A percentile compares a stretch with the other conserved stretches of the same genome.
Evolutionary conservation across 257 asterid genomes (phyloP).

Genomic region (Solanum piurae): DNA sequence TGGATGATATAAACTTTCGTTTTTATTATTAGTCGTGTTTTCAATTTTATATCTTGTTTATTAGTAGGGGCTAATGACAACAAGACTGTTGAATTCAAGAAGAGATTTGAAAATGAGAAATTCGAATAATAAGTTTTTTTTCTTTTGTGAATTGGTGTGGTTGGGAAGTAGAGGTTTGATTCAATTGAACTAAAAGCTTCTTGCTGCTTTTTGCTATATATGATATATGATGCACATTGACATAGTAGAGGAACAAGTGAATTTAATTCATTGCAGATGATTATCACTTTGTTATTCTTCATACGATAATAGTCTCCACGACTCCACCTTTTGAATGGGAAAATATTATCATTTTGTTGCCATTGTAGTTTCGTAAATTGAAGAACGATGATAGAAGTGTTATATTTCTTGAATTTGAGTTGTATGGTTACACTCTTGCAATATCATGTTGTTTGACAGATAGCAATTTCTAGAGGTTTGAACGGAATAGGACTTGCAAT

Average conservation of each 20-base stretch:
- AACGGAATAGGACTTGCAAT: constrained; percentile 86
- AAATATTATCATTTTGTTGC: too few species aligned
- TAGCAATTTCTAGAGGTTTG: constrained; percentile 77
- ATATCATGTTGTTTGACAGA: constrained; percentile 19
- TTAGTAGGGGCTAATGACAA: background rate
- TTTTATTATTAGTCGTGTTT: background rate
- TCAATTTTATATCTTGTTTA: background rate
- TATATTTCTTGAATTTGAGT: background rate
- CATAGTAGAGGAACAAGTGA: background rate
- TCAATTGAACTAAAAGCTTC: background rate
- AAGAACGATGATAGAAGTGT: background rate
- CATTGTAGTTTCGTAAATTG: background rate
- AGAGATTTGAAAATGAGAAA: background rate
- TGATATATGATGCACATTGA: background rate
- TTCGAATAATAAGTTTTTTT: background rate
- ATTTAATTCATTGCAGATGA: background rate
- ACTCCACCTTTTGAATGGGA: background rate
- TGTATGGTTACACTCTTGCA: background rate
- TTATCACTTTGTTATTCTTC: background rate
- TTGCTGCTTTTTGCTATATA: background rate
- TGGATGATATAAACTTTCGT: background rate
- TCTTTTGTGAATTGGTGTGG: background rate
- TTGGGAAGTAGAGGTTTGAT: background rate
- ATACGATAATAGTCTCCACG: background rate
- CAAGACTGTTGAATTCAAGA: background rate